A percentile compares a stretch with the other conserved stretches of the same genome.
These are phyloP conservation scores for Paramecium bursaria DNA, from an alignment of 73 alveolate species.

Conservation along the genomic window DNA sequence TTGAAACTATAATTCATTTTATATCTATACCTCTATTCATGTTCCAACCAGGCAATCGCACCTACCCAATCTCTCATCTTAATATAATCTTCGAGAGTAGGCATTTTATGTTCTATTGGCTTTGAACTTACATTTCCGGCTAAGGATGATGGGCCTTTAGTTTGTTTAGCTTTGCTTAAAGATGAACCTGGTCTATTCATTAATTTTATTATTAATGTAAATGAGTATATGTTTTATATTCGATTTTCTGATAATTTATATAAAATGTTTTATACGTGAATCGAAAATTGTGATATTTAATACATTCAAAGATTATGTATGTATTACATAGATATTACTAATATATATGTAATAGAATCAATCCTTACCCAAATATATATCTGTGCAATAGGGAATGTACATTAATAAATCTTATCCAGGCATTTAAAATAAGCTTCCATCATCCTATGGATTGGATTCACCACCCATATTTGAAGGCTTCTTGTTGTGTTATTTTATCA, in stretches of 20 bases:
- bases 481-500: not conserved
- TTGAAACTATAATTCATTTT: conserved; percentile 27
- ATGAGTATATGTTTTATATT: no score
- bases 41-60: conserved; percentile 61
- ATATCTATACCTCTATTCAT: conserved; percentile 59
- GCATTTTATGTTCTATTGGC: conserved; percentile 51
- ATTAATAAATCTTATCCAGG: conserved; percentile 25
- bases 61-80: conserved; percentile 72
- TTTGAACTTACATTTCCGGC: conserved; percentile 17
- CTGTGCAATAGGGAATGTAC: conserved; percentile 52
- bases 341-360: no score
- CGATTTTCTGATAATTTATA: no score
- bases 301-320: no score
- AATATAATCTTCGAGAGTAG: conserved; percentile 59
- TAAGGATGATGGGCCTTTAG: conserved; percentile 26
- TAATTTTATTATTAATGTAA: no score
- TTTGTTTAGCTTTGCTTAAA: conserved; percentile 59
- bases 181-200: conserved; percentile 72
- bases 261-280: no score
- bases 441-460: not conserved
- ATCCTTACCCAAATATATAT: conserved; percentile 58
- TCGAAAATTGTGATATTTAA: no score
- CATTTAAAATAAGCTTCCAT: conserved; percentile 45
- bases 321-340: no score
- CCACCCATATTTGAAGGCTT: not conserved